Evolutionary conservation across 768 basidiomycete species (phyloP).

Genomic region (Boletellus sp.): DNA sequence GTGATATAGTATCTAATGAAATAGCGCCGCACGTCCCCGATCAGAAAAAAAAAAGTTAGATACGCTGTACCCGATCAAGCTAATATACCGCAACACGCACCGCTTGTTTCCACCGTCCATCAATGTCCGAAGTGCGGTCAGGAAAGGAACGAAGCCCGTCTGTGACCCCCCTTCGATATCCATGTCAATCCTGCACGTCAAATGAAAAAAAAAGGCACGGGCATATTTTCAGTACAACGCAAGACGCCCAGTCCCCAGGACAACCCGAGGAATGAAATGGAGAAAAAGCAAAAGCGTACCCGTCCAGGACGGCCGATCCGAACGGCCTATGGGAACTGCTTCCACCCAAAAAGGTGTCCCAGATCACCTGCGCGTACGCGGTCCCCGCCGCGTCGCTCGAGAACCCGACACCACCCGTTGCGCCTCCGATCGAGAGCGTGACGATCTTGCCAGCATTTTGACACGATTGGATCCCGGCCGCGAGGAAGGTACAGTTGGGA

Average conservation of each 20-base stretch:
- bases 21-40: neutral
- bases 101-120: slow-evolving; percentile 27
- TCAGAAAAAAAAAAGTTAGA: too few species aligned
- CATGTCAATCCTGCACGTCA: slow-evolving; percentile 35
- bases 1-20: slow-evolving; percentile 41
- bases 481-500: slow-evolving; percentile 58
- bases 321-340: slow-evolving; percentile 62
- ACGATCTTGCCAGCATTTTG: slow-evolving; percentile 63
- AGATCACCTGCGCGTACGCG: slow-evolving; percentile 62
- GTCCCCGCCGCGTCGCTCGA: slow-evolving; percentile 52
- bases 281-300: slow-evolving; percentile 36
- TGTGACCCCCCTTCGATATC: slow-evolving; percentile 46
- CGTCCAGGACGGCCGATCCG: slow-evolving; percentile 67
- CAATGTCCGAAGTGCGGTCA: slow-evolving; percentile 23
- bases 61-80: too few species aligned
- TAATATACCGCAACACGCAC: slow-evolving; percentile 15
- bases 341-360: slow-evolving; percentile 67
- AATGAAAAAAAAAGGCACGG: neutral
- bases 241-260: slow-evolving; percentile 6
- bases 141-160: slow-evolving; percentile 29
- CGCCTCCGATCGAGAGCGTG: slow-evolving; percentile 58
- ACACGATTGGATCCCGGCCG: slow-evolving; percentile 59
- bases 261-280: neutral
- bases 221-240: neutral
- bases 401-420: slow-evolving; percentile 60